Evolutionary conservation across 2,329 filamentous ascomycete species (phyloP).

Genomic region (Fusarium sp.): DNA sequence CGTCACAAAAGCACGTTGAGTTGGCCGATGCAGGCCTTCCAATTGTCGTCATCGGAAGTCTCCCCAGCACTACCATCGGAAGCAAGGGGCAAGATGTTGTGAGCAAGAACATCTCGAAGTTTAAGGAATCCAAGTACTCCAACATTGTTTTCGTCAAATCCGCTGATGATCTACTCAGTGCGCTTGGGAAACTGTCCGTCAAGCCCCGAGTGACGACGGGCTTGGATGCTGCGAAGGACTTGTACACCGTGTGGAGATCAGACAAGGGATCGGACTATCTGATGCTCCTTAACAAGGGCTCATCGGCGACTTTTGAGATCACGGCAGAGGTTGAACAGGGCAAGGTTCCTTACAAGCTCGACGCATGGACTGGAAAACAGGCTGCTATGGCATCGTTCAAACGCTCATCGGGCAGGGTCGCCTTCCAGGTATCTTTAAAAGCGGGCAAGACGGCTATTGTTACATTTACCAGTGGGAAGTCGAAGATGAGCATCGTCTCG

Average conservation of each 20-base stretch:
- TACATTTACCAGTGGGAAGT: neutral
- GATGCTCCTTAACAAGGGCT: neutral
- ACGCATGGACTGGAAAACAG: neutral
- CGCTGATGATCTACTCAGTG: neutral
- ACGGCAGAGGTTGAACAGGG: neutral
- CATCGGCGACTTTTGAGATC: neutral
- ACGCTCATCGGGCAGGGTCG: rapidly evolving
- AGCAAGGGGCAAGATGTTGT: neutral
- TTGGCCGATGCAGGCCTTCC: neutral
- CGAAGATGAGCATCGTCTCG: neutral
- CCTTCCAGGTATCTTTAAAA: neutral
- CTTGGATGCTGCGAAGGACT: neutral
- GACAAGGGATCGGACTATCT: neutral
- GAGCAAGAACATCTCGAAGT: neutral
- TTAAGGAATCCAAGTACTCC: neutral
- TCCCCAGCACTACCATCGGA: neutral
- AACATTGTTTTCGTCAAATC: neutral
- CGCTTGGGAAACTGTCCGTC: rapidly evolving
- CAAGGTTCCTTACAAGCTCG: neutral
- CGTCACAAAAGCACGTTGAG: neutral
- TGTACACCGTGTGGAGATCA: neutral
- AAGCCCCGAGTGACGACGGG: rapidly evolving
- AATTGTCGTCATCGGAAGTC: neutral
- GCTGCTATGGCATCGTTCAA: neutral
- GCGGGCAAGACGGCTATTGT: rapidly evolving